phyloP scores from a whole-genome alignment of 192 early-diverging fungal species.

The Coemansia sp. region DNA sequence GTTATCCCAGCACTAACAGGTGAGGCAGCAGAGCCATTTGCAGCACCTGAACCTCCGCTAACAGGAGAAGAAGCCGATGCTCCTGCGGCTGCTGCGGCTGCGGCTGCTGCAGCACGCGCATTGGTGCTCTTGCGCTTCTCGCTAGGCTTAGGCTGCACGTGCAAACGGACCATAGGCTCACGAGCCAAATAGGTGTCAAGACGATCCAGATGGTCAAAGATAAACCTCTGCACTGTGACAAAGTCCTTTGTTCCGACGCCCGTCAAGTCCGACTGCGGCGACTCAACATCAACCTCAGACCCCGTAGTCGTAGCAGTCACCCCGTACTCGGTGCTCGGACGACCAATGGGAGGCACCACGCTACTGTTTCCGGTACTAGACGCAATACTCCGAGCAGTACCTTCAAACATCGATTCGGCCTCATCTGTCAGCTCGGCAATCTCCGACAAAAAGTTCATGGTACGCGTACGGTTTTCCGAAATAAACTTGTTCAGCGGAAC shows the following conservation, averaged over 20 bases:
- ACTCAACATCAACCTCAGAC: constrained; percentile 35
- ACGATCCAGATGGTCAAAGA: constrained; percentile 70
- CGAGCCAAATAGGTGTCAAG: constrained; percentile 68
- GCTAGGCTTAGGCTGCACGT: constrained; percentile 34
- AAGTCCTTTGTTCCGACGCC: constrained; percentile 55
- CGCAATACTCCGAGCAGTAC: constrained; percentile 38
- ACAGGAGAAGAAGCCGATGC: background rate
- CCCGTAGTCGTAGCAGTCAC: background rate
- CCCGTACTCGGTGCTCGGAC: constrained; percentile 40
- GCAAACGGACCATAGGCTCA: constrained; percentile 54
- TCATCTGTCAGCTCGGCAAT: constrained; percentile 64
- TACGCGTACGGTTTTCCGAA: constrained; percentile 75
- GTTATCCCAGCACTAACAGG: background rate
- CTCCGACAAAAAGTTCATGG: constrained; percentile 77
- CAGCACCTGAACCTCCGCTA: background rate
- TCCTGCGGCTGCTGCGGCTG: background rate
- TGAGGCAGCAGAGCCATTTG: background rate
- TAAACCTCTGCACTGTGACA: constrained; percentile 63
- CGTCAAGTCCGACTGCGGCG: constrained; percentile 11
- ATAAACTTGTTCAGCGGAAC: constrained; percentile 88
- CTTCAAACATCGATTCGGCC: constrained; percentile 46
- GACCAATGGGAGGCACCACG: constrained; percentile 11
- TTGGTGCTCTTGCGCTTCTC: constrained; percentile 41
- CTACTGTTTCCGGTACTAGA: constrained; percentile 29
- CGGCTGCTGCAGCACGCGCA: constrained; percentile 12